Conservation (phyloP, 768 basidiomycete genomes). For the Rickenella mellea region DNA sequence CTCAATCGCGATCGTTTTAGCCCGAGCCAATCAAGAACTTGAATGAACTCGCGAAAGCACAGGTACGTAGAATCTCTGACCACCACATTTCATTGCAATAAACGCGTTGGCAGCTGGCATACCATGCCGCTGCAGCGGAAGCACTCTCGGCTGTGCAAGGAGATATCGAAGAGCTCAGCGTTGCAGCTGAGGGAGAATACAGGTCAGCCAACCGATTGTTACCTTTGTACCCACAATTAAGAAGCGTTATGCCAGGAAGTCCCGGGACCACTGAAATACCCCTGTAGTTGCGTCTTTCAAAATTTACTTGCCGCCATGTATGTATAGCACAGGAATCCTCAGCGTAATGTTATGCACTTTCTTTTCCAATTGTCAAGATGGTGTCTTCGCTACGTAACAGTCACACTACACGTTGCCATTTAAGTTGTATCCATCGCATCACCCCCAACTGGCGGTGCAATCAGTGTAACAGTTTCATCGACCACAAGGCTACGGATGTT, state of each 20-base stretch:
- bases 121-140: constrained; percentile 70
- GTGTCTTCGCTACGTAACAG: neutral
- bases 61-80: constrained; percentile 30
- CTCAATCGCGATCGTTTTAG: constrained; percentile 26
- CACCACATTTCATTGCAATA: neutral
- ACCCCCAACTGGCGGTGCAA: constrained; percentile 24
- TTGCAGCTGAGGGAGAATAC: constrained; percentile 93
- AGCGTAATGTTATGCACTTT: neutral
- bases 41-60: constrained; percentile 86
- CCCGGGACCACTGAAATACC: constrained; percentile 77
- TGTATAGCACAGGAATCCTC: neutral
- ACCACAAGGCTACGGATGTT: constrained; percentile 62
- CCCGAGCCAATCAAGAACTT: constrained; percentile 95
- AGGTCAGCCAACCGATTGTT: constrained; percentile 35
- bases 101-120: constrained; percentile 50
- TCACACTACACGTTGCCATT: constrained; percentile 7
- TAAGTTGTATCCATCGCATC: constrained; percentile 83
- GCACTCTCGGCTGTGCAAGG: constrained; percentile 75
- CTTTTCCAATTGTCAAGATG: neutral
- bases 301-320: neutral
- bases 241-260: constrained; percentile 46
- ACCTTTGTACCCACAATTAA: neutral
- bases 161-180: constrained; percentile 87
- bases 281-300: constrained; percentile 4
- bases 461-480: constrained; percentile 52